Conservation (phyloP, 2,329 filamentous ascomycete genomes). For the Venturia effusa region DNA sequence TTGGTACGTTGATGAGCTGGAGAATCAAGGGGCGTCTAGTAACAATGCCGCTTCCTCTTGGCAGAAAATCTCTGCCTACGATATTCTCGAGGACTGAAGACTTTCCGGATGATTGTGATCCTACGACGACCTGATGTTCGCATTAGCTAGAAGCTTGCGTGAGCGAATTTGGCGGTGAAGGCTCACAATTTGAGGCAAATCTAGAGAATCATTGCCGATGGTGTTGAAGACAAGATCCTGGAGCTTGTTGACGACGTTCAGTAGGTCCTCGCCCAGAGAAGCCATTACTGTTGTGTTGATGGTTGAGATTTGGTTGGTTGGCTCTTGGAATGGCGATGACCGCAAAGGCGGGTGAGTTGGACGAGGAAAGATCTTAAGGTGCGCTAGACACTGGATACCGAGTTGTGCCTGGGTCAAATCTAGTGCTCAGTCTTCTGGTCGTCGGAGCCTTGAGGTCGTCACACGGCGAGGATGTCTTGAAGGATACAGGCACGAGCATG, state of each 20-base stretch:
- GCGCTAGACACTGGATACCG: neutral
- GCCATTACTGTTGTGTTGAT: slow-evolving; percentile 50
- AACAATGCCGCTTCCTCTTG: slow-evolving; percentile 91
- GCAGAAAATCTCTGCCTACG: slow-evolving; percentile 92
- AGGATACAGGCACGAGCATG: neutral
- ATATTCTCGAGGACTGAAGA: slow-evolving; percentile 98
- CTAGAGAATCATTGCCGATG: slow-evolving; percentile 95
- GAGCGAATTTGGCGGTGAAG: neutral
- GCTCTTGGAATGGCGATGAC: neutral
- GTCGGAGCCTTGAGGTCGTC: neutral
- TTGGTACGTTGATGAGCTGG: slow-evolving; percentile 93
- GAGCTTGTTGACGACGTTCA: slow-evolving; percentile 93
- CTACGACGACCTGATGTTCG: slow-evolving; percentile 72
- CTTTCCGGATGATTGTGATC: slow-evolving; percentile 96
- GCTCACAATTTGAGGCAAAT: slow-evolving; percentile 86
- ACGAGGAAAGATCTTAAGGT: neutral
- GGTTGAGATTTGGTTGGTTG: neutral
- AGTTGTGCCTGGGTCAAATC: neutral
- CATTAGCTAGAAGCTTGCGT: slow-evolving; percentile 12
- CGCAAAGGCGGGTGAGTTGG: neutral
- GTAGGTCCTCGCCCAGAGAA: slow-evolving; percentile 87
- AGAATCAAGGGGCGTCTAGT: slow-evolving; percentile 89
- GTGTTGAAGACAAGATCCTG: slow-evolving; percentile 99
- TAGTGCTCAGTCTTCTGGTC: neutral
- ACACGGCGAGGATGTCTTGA: neutral